A percentile compares a stretch with the other conserved stretches of the same genome.
phyloP scores from a whole-genome alignment of 78 protist species.

The Bodo saltans region DNA sequence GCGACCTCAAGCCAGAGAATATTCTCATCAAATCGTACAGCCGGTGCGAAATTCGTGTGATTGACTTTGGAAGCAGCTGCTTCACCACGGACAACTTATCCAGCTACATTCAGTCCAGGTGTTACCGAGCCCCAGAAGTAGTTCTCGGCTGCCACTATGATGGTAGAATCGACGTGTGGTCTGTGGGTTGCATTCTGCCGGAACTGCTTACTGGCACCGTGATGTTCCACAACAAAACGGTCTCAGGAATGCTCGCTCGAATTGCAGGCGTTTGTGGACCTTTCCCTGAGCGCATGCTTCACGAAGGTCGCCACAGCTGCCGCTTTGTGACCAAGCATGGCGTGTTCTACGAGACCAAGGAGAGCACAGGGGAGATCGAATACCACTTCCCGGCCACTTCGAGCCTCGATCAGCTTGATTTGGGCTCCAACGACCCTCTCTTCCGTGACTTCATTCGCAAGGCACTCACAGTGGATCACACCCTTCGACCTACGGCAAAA shows the following conservation, averaged over 20 bases:
- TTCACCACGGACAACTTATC: constrained; percentile 51
- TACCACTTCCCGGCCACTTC: not conserved
- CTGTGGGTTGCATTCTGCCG: constrained; percentile 63
- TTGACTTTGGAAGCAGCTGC: constrained; percentile 70
- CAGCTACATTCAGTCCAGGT: constrained; percentile 63
- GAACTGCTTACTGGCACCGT: constrained; percentile 67
- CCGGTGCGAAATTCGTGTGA: constrained; percentile 57
- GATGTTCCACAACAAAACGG: constrained; percentile 29
- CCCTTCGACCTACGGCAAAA: not conserved
- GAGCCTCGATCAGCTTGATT: not conserved
- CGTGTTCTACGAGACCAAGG: not conserved
- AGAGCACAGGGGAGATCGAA: not conserved
- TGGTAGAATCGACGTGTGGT: constrained; percentile 63
- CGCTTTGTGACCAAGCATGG: not conserved
- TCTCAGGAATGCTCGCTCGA: constrained; percentile 28
- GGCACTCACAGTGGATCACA: not conserved
- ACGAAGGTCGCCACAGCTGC: not conserved
- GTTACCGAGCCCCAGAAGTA: constrained; percentile 76
- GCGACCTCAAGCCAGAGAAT: constrained; percentile 84
- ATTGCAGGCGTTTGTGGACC: constrained; percentile 34
- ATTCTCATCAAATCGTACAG: constrained; percentile 41
- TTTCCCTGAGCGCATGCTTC: not conserved
- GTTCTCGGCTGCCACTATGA: constrained; percentile 35
- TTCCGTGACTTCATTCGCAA: not conserved
- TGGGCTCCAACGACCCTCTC: not conserved